Percentiles rank a stretch among this genome's conserved stretches.
phyloP scores from a whole-genome alignment of 345 rosid genomes.

The Heritiera fomes region DNA sequence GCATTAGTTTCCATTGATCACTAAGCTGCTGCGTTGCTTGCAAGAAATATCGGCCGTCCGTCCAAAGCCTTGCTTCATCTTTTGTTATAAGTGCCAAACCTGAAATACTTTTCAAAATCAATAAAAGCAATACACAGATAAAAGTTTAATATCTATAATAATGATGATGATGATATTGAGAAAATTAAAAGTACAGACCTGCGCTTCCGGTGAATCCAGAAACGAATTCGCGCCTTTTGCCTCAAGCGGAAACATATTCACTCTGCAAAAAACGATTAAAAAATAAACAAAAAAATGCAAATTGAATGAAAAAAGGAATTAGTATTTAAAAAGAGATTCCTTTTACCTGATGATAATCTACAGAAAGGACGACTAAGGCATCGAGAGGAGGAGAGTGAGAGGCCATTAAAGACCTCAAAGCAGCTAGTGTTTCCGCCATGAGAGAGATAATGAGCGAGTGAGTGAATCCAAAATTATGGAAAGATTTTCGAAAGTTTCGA shows the following conservation, averaged over 20 bases:
- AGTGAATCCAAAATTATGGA: background rate
- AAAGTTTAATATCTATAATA: background rate
- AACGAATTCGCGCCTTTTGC: constrained; percentile 82
- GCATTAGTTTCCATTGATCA: constrained; percentile 85
- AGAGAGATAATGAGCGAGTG: background rate
- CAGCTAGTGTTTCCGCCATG: constrained; percentile 65
- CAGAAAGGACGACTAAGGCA: constrained; percentile 83
- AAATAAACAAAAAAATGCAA: background rate
- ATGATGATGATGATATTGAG: background rate
- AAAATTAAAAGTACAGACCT: constrained; percentile 38
- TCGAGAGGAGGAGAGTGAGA: constrained; percentile 92
- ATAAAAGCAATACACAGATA: background rate
- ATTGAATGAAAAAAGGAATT: background rate
- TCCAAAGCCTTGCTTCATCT: constrained; percentile 81
- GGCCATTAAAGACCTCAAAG: constrained; percentile 82
- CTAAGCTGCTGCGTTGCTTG: constrained; percentile 86
- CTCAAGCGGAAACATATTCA: constrained; percentile 86
- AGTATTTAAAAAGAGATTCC: background rate
- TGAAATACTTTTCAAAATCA: constrained; percentile 27
- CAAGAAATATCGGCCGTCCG: constrained; percentile 90
- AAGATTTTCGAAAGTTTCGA: background rate
- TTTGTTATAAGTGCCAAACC: constrained; percentile 81
- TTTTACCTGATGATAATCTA: constrained; percentile 88
- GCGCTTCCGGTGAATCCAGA: constrained; percentile 96
- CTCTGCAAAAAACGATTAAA: constrained; percentile 44